Base-by-base conservation (phyloP, 2,329 filamentous ascomycete genomes). In the Ophiocordyceps camponoti-rufipedis region DNA sequence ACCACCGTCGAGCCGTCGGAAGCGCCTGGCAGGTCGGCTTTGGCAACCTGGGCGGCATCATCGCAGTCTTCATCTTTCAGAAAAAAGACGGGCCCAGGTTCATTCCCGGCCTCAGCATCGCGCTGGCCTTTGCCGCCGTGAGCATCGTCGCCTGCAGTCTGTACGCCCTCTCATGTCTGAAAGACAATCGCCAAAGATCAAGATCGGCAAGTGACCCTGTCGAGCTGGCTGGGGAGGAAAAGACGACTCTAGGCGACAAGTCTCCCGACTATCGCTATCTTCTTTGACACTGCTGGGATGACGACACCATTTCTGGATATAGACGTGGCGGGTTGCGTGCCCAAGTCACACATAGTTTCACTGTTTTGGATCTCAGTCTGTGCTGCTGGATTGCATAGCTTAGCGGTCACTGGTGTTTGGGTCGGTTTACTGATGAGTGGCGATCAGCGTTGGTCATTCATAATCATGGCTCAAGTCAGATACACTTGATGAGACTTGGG, bases 21-120 rank as follows among this genome's bases (percentile, higher is more conserved):
- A 75, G 75, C 9, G 83, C 80, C 1, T 87, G 80, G 80, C 82
- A 87, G 58, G 69, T 88, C 41, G 80, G 80, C 0, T 85, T 87
- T 51, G 83, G 83, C 11, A 88, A 87, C 54, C 76, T 86, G 35
- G 83, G 83, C 40, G 84, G 83, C 28, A 86, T 88, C 55, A 80
- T 88, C 49, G 72, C 83, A 12, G 85, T 82, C 0, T 87, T 78
- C 61, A 66, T 75, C 1, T 86, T 85, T 59, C 56, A 83, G 16
- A 57, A 63, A 23, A 71, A 66, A 45, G 85, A 94, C 57, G 73
- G 74, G 2, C 85, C 84, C 1, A 58, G 62, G 42, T 94, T 81
- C 60, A 72, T 66, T 7, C 77, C 71, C 1, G 88, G 87, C 0
- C 93, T 91, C 62, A 72, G 71, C 45, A 86, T 94, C 50, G 82